Evolutionary conservation across 163 green algal species (phyloP), one percentile per base, ranked within the genome.

Genomic region (Prototheca wickerhamii): DNA sequence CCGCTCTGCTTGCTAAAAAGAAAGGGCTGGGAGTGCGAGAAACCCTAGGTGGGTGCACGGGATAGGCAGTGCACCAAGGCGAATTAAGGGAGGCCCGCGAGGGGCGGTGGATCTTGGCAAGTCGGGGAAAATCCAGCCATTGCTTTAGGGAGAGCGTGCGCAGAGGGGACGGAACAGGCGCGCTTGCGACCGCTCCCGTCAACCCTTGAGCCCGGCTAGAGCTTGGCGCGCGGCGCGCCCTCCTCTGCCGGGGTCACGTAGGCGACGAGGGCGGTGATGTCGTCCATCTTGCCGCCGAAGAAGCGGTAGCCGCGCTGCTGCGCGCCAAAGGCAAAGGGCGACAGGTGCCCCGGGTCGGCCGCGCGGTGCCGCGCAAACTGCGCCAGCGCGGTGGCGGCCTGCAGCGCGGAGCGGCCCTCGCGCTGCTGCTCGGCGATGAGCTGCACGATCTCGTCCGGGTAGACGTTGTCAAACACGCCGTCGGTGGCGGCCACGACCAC

Each of bases 401-500:
- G 73, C 17, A 68, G 23, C 4, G 77, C 58, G 12, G 21, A 64
- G 32, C 8, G 40, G 29, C 43, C 53, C 23, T 7, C 20, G 10
- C 10, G 12, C 25, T 25, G n/a, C 33, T 35, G 29, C 29, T 20
- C 52, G n/a, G 51, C 35, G 18, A 83, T 70, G 20, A 91, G 58
- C 3, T 58, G 58, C 2, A 71, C 77, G 31, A 67, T 72, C 65
- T 97, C 91, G 40, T 91, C 77, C 33, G 86, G 71, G 55, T 90
- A 97, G 8, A 96, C 84, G 76, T 98, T 98, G 80, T 98, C 91
- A 73, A 92, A 97, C 33, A 98, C 68, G 8, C 92, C 92, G 74
- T 98, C 92, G 0, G 89, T 95, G 53, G 82, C 92, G 15, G 85
- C 55, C 18, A 98, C 73, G 1, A 98, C 63, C 1, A 97, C 70